Base-by-base conservation (phyloP, 2,329 filamentous ascomycete species). In the Gnomoniopsis sp. region DNA sequence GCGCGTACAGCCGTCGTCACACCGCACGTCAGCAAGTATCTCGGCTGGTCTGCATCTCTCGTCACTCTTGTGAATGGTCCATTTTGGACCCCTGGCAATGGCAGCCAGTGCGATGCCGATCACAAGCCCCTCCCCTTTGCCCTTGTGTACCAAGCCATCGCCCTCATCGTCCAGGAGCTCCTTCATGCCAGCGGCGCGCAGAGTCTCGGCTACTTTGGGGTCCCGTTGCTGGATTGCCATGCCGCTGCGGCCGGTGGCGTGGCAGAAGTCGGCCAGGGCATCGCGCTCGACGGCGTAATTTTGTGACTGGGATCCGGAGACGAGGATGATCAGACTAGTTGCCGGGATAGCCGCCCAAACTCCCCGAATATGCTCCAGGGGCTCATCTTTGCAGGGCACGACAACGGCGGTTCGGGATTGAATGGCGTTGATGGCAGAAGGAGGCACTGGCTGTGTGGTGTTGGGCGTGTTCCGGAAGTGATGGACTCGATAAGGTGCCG, bases 361-460 rank as follows among this genome's bases (percentile, higher is more conserved):
- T 23, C 63, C 64, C 23, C 63, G 33, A 49, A 72, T 67, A 26
- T 64, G 65, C 10, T 59, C 26, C 12, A 64, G 53, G 2, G 62
- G 47, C 55, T 72, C 70, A 58, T 72, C 62, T 58, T 68, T 72
- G 64, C 69, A 71, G 3, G 70, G 68, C 0, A 72, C 67, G 2
- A 72, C 65, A 30, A 72, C 12, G 60, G 50, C 44, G 53, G 38
- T 14, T 49, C 48, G 6, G 11, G 17, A 21, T 17, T 44, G 41
- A 17, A 44, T 46, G 43, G n/a, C 57, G 33, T 23, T 30, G n/a
- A 61, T 49, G 17, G 54, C 57, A 12, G 33, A n/a, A 22, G 52
- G 49, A 6, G 57, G 56, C 21, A 61, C 57, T 17, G 60, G 50
- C 44, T 57, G 38, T 8, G 53, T 53, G 6, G 41, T 10, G 11